Percentiles rank a stretch among this genome's conserved stretches.
Evolutionary conservation across 169 alveolate species (phyloP).

Genomic region (Cystoisospora suis): DNA sequence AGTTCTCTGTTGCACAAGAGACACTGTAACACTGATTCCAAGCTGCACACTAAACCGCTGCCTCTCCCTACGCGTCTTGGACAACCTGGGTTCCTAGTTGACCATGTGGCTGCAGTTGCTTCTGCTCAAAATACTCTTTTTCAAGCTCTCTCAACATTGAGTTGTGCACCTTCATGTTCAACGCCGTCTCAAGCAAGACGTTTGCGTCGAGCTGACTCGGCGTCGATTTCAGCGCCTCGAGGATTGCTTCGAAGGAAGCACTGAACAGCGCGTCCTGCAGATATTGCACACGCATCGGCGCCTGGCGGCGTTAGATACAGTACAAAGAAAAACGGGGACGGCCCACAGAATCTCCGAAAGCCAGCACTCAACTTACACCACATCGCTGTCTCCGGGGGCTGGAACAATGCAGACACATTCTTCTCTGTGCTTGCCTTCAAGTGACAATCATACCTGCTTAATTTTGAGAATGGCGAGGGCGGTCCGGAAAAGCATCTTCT

Average conservation of each 20-base stretch:
- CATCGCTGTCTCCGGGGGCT: too few species aligned
- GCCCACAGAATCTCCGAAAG: too few species aligned
- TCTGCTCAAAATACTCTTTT: constrained; percentile 9
- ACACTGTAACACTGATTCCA: too few species aligned
- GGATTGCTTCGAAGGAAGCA: constrained; percentile 61
- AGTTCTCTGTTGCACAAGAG: too few species aligned
- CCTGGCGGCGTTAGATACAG: too few species aligned
- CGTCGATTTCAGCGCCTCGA: constrained; percentile 54
- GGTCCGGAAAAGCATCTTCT: constrained; percentile 83
- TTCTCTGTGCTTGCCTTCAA: too few species aligned
- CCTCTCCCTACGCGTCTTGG: not conserved
- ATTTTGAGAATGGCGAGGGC: constrained; percentile 87
- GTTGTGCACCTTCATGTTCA: constrained; percentile 66
- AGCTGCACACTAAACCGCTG: too few species aligned
- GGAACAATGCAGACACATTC: too few species aligned
- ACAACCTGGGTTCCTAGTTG: not conserved
- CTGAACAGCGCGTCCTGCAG: constrained; percentile 41
- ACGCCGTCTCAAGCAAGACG: constrained; percentile 70
- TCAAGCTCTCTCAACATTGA: constrained; percentile 61
- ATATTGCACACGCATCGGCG: too few species aligned
- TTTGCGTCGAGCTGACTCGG: constrained; percentile 61
- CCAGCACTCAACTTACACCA: too few species aligned
- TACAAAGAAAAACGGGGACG: too few species aligned
- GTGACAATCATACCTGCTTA: constrained; percentile 73
- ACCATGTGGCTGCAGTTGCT: not conserved